Conservation (phyloP, 129 eudicot genomes). For the Flaveria sonorensis region DNA sequence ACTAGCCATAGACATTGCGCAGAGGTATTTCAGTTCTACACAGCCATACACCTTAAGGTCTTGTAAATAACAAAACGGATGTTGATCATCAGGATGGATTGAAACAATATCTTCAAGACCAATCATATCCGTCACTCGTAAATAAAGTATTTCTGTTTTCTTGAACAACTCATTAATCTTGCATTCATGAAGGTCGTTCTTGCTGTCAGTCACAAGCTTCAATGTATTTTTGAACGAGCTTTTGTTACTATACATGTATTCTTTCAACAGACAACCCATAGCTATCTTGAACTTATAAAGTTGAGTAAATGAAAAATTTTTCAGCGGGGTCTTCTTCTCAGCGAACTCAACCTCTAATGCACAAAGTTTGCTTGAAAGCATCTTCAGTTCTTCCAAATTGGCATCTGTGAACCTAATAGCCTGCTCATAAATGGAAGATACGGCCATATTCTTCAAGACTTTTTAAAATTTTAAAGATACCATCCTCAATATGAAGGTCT, state of each 20-base stretch:
- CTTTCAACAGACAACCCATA: background rate
- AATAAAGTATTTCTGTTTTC: background rate
- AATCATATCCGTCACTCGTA: background rate
- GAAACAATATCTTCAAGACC: background rate
- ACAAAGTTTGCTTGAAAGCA: background rate
- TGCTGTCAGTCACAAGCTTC: background rate
- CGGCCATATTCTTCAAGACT: constrained; percentile 5
- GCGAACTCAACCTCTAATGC: constrained; percentile 12
- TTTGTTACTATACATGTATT: fast-evolving
- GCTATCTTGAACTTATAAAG: constrained; percentile 15
- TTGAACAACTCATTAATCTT: constrained; percentile 4
- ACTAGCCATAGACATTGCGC: background rate
- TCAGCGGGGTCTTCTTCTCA: background rate
- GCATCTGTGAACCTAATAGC: background rate
- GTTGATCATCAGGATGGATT: background rate
- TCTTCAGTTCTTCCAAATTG: background rate
- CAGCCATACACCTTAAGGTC: background rate
- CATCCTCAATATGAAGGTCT: background rate
- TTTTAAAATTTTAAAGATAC: background rate
- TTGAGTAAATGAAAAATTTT: background rate
- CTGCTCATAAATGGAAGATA: background rate
- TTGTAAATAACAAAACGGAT: background rate
- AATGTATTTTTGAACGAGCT: background rate
- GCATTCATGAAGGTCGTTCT: background rate
- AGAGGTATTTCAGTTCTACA: background rate